These are phyloP conservation scores for Urostyla sp. DNA, from an alignment of 73 alveolate species.

Conservation along the genomic window DNA sequence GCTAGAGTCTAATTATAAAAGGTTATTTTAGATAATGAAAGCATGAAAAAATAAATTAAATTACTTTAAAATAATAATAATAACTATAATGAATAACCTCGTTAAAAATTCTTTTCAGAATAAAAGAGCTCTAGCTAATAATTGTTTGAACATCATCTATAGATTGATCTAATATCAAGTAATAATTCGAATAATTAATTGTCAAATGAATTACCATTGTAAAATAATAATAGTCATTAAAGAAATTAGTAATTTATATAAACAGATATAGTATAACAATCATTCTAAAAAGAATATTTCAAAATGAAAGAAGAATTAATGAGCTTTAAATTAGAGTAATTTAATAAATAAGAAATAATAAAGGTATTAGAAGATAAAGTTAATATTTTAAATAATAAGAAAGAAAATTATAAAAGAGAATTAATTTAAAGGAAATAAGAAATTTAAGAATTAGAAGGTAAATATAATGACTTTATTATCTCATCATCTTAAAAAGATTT, in stretches of 20 bases:
- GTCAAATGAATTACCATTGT: too few species aligned
- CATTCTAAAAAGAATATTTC: conserved; percentile 36
- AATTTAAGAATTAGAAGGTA: conserved; percentile 7
- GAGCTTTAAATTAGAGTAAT: background rate
- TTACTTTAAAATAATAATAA: background rate
- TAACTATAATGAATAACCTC: background rate
- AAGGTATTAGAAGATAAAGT: background rate
- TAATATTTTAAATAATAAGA: background rate
- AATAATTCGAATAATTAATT: too few species aligned
- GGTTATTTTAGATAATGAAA: conserved; percentile 29
- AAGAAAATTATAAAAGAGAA: background rate
- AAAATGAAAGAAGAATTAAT: conserved; percentile 26
- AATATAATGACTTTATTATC: conserved; percentile 1
- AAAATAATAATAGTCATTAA: background rate
- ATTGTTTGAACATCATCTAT: background rate
- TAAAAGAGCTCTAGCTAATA: background rate
- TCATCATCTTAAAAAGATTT: background rate
- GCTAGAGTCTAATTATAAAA: background rate
- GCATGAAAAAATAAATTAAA: conserved; percentile 4
- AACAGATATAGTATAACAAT: background rate
- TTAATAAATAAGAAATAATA: background rate
- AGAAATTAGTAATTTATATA: background rate
- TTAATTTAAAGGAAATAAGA: background rate
- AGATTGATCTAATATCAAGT: background rate
- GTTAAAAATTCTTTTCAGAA: background rate